Evolutionary conservation across 768 basidiomycete species (phyloP), one percentile per base, ranked within the genome.

Genomic region (Brasilioporus rufonigricans): DNA sequence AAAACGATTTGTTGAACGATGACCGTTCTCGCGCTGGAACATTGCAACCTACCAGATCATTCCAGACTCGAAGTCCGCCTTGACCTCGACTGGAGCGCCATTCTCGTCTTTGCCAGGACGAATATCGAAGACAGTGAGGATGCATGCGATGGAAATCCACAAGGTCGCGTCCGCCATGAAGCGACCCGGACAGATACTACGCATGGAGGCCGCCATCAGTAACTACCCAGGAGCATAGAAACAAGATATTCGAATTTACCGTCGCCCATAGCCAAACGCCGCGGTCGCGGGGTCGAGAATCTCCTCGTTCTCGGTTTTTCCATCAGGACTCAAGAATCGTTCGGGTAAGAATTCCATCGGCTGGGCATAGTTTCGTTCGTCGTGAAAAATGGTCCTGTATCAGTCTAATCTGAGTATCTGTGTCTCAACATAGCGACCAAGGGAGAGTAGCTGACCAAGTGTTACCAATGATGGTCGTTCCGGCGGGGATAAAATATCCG

Each of bases 381-480:
- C 73, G 29, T 74, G 74, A 24, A 76, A 51, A 35, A 76, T 76
- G 9, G 74, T 66, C 74, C 74, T 75, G 43, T 40, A 24, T 36
- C 26, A 46, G 2, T 13, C 39, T 7, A 31, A 31, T 43, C 29
- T 65, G 11, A 65, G 48, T n/a, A 51, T 53, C 16, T 36, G 14
- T 7, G 6, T 36, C 41, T 26, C 36, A 19, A 14, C 4, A 18
- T 6, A 11, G 31, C 35, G 13, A 36, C n/a, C 12, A 14, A 46
- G 21, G 6, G 1, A 9, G n/a, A n/a, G 38, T 19, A 2, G 32
- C 64, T 57, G 16, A 77, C 84, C 84, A 86, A 19, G 81, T 76
- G 58, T 84, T 86, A 1, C 82, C 83, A 27, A 83, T 77, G 18
- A 86, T 76, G 10, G 77, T 79, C 1, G 84, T 74, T 14, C 69